Evolutionary conservation across 2,329 filamentous ascomycete genomes (phyloP), one percentile per base, ranked within the genome.

Genomic region (Ophiostoma novo-ulmi): DNA sequence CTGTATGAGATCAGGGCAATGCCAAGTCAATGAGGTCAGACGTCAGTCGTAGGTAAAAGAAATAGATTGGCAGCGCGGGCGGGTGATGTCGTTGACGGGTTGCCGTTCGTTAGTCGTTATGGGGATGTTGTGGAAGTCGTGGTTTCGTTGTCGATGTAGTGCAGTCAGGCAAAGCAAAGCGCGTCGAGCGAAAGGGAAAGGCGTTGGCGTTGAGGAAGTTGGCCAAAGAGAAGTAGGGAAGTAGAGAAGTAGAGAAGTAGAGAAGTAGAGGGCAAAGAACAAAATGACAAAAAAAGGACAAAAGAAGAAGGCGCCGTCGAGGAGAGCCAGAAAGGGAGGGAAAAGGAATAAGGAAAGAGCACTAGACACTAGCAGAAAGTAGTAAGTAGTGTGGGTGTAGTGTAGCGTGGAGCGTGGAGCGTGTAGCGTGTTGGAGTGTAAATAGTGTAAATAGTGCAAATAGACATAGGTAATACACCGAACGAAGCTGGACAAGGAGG

Each of bases 11-110:
- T 44, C 14, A 14, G 58, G 58, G 14, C 26, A 35, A 26, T 35
- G 58, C 58, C 58, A 63, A 63, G 58, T 63, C 58, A 63, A 63
- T 63, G 58, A 35, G 58, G 58, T 63, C 58, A 63, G 58, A 63
- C 58, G 58, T 70, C 26, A 35, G 26, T 63, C 31, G 69, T 48
- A 48, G 39, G 52, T n/a, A 36, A 36, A 26, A 66, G 39, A 65
- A 55, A 17, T 39, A 31, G 68, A 58, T 6, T 7, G 68, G 52
- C 55, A 22, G 44, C 17, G 44, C 22, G n/a, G 44, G 22, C 67
- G 10, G 35, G 6, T 11, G 36, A 39, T 63, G 58, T 58, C 52
- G 52, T 10, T 58, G 52, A 26, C 52, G 52, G 52, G 22, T 17
- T 31, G 58, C 26, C 58, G 58, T 63, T 63, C 22, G 58, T 63